These are phyloP conservation scores for Apiospora sp. DNA, from an alignment of 2,329 filamentous ascomycete species.

Conservation along the genomic window DNA sequence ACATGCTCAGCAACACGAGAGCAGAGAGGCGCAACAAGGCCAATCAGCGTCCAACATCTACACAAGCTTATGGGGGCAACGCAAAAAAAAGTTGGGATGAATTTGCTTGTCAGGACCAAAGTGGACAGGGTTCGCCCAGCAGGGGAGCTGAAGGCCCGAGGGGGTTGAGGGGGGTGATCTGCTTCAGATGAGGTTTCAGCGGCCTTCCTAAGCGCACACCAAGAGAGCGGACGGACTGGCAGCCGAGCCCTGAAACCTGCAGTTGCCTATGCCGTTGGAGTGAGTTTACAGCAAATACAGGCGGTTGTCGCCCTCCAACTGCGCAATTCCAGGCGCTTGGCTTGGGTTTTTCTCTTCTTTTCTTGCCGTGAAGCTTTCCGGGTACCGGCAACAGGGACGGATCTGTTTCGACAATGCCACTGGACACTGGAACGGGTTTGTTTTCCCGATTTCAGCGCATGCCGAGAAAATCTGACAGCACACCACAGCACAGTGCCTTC, in stretches of 20 bases:
- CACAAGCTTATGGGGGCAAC: background rate
- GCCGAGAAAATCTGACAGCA: slow-evolving; percentile 1
- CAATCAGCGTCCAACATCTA: background rate
- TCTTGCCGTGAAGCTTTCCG: background rate
- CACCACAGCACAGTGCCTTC: background rate
- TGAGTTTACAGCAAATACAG: slow-evolving; percentile 16
- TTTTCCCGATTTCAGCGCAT: slow-evolving; percentile 2
- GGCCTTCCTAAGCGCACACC: slow-evolving; percentile 24
- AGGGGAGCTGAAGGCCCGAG: slow-evolving; percentile 31
- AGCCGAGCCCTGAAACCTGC: slow-evolving; percentile 43
- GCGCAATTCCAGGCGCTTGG: background rate
- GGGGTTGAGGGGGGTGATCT: slow-evolving; percentile 34
- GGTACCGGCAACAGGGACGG: slow-evolving; percentile 9
- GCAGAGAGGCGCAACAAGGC: background rate
- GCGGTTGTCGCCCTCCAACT: background rate
- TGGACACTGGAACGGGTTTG: background rate
- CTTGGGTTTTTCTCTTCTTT: background rate
- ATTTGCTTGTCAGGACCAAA: slow-evolving; percentile 16
- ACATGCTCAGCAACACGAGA: background rate
- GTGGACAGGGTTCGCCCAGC: slow-evolving; percentile 25
- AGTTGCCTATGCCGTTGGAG: slow-evolving; percentile 33
- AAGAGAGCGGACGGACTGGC: slow-evolving; percentile 36
- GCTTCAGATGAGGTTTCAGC: slow-evolving; percentile 44
- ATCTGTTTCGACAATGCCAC: slow-evolving; percentile 2
- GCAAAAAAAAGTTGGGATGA: slow-evolving; percentile 15